phyloP scores from a whole-genome alignment of 2,329 filamentous ascomycete species.

The Diaporthe citriasiana region DNA sequence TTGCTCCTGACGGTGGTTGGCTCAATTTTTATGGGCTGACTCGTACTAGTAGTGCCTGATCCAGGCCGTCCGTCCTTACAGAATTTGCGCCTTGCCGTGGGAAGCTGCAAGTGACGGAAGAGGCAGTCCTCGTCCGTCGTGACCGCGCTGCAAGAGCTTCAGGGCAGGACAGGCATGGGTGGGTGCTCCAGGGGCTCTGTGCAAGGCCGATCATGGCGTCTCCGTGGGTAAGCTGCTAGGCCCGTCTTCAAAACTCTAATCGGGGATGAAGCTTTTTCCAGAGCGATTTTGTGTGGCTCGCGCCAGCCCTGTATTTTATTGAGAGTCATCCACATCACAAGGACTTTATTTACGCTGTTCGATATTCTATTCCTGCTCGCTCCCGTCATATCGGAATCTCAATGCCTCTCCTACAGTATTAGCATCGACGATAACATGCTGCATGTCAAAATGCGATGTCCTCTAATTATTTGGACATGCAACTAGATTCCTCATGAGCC shows the following conservation, averaged over 20 bases:
- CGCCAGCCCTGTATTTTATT: background rate
- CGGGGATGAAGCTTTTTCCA: background rate
- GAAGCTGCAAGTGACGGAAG: background rate
- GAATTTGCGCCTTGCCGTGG: background rate
- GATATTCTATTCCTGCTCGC: background rate
- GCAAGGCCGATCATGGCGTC: background rate
- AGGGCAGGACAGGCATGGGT: background rate
- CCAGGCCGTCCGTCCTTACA: background rate
- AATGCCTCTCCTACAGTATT: background rate
- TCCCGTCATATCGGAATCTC: too few species aligned
- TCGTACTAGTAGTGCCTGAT: background rate
- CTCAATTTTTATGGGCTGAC: background rate
- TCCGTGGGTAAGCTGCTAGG: constrained; percentile 9
- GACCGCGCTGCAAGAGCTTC: background rate
- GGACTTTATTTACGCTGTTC: background rate
- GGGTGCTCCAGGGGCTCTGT: background rate
- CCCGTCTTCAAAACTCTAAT: background rate
- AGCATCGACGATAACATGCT: background rate
- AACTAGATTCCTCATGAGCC: background rate
- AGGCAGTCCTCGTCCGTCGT: constrained; percentile 12
- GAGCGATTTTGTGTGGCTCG: background rate
- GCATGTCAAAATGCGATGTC: background rate
- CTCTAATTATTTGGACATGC: background rate
- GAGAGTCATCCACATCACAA: background rate
- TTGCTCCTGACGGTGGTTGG: constrained; percentile 2